Conservation (phyloP, 768 basidiomycete genomes). For the Coprinopsis cinerea region DNA sequence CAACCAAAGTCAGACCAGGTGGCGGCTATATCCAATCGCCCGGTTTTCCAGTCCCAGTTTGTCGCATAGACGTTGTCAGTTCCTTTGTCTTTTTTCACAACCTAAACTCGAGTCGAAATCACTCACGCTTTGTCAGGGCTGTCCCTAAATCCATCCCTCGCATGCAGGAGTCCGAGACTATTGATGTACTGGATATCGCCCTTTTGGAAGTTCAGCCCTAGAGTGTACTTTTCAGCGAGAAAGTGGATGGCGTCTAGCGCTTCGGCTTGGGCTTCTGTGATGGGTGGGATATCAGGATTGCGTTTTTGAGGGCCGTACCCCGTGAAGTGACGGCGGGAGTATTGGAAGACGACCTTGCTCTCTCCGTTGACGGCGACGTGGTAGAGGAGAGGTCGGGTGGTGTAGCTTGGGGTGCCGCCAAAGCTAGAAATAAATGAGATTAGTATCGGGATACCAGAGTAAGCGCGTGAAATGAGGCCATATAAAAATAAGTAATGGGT, state of each 20-base stretch:
- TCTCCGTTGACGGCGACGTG: slow-evolving; percentile 26
- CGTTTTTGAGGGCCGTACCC: slow-evolving; percentile 33
- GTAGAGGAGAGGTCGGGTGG: slow-evolving; percentile 33
- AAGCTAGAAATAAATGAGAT: slow-evolving; percentile 22
- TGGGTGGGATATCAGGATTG: slow-evolving; percentile 35
- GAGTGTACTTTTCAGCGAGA: slow-evolving; percentile 35
- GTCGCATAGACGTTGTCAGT: too few relatives aligned
- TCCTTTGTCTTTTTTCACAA: slow-evolving; percentile 1
- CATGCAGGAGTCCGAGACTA: slow-evolving; percentile 38
- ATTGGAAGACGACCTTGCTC: slow-evolving; percentile 36
- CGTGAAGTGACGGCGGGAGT: slow-evolving; percentile 41
- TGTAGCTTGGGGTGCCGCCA: slow-evolving; percentile 30
- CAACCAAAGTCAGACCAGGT: slow-evolving; percentile 40
- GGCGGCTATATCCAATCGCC: slow-evolving; percentile 28
- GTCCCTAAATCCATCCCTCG: slow-evolving; percentile 38
- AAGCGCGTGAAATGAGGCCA: not conserved
- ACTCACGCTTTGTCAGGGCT: slow-evolving; percentile 36
- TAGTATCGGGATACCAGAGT: not conserved
- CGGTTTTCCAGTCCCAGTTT: too few relatives aligned
- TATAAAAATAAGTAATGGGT: not conserved
- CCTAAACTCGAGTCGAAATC: not conserved
- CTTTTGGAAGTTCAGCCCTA: slow-evolving; percentile 41
- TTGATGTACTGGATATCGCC: slow-evolving; percentile 48
- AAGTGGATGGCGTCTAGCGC: slow-evolving; percentile 42
- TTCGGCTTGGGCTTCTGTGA: slow-evolving; percentile 45